phyloP scores from a whole-genome alignment of 2,329 filamentous ascomycete genomes.

The Cladosporium sp. region DNA sequence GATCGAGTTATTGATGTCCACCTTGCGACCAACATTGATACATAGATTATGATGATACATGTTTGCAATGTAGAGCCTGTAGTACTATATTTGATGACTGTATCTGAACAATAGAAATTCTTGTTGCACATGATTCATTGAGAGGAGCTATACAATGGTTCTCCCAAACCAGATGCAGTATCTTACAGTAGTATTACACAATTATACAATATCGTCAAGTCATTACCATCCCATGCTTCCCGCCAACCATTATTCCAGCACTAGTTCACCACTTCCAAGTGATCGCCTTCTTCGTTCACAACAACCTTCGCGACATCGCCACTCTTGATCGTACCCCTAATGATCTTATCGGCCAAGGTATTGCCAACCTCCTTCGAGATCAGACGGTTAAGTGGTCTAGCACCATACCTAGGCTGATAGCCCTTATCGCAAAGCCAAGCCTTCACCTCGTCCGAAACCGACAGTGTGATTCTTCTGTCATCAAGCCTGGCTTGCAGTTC shows the following conservation, averaged over 20 bases:
- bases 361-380: conserved; percentile 90
- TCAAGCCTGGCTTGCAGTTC: conserved; percentile 81
- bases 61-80: no score
- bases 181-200: conserved; percentile 10
- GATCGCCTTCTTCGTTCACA: conserved; percentile 56
- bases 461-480: conserved; percentile 75
- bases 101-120: no score
- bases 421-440: conserved; percentile 85
- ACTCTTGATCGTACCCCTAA: conserved; percentile 72
- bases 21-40: no score
- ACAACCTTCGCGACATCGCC: conserved; percentile 70
- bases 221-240: not conserved
- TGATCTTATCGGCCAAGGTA: conserved; percentile 84
- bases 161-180: not conserved
- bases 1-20: no score
- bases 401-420: conserved; percentile 88
- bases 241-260: not conserved
- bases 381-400: conserved; percentile 82
- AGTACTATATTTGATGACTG: no score
- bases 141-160: no score
- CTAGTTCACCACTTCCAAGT: conserved; percentile 26
- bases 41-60: no score
- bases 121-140: no score
- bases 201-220: conserved; percentile 8
- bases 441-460: conserved; percentile 67